These are phyloP conservation scores for Paecilomyces variotii DNA, from an alignment of 2,329 filamentous ascomycete species.

Conservation along the genomic window DNA sequence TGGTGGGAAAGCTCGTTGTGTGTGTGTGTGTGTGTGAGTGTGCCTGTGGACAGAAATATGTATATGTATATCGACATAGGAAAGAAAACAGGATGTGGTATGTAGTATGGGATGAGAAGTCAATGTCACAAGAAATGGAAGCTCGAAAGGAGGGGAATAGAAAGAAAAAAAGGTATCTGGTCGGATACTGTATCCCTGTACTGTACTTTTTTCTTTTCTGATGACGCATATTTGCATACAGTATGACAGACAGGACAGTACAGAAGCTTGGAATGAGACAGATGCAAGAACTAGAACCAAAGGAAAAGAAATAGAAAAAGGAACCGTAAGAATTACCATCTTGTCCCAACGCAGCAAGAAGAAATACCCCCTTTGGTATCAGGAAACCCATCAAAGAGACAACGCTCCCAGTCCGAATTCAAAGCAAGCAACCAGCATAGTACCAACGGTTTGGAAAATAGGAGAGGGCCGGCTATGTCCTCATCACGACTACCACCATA, in stretches of 20 bases:
- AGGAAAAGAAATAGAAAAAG: background rate
- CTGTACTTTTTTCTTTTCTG: background rate
- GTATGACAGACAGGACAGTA: background rate
- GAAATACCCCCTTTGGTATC: slow-evolving; percentile 1
- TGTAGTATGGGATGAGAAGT: background rate
- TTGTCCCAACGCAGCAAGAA: background rate
- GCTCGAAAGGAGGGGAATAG: background rate
- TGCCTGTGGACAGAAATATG: too few relatives aligned
- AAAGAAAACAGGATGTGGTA: background rate
- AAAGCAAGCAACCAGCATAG: background rate
- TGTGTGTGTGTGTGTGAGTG: too few relatives aligned
- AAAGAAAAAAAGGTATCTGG: background rate
- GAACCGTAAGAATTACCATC: background rate
- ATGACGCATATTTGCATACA: background rate
- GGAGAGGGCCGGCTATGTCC: background rate
- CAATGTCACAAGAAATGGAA: background rate
- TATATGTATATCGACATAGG: background rate
- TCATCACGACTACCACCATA: background rate
- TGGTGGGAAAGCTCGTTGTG: too few relatives aligned
- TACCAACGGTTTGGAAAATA: background rate
- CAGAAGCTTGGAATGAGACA: background rate
- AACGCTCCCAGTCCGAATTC: background rate
- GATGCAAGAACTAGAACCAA: background rate
- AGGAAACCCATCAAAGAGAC: background rate
- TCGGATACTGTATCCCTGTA: background rate